phyloP scores from a whole-genome alignment of 805 yeast species.

The Candida dajiaensis region DNA sequence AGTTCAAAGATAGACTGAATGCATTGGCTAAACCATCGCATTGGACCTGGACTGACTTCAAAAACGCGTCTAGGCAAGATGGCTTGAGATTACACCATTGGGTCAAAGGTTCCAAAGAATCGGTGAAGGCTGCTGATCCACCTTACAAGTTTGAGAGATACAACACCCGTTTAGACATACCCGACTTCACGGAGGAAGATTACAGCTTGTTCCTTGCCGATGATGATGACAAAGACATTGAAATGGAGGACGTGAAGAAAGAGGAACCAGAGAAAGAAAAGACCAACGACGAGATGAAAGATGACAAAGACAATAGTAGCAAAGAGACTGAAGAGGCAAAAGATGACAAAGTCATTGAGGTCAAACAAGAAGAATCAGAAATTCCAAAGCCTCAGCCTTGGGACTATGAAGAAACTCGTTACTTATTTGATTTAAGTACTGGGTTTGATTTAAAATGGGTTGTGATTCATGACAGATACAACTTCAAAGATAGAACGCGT shows the following conservation, averaged over 20 bases:
- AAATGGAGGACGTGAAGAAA: not conserved
- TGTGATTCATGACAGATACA: conserved; percentile 57
- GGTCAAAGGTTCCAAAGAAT: conserved; percentile 64
- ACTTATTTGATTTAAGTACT: conserved; percentile 67
- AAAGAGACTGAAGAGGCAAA: conserved; percentile 13
- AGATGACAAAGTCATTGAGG: conserved; percentile 5
- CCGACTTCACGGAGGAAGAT: conserved; percentile 58
- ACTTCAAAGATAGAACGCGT: conserved; percentile 29
- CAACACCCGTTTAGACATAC: conserved; percentile 63
- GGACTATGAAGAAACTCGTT: conserved; percentile 72
- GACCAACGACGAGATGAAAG: conserved; percentile 1
- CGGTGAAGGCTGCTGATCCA: conserved; percentile 22
- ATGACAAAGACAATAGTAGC: not conserved
- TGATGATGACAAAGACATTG: conserved; percentile 7
- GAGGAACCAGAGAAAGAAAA: not conserved
- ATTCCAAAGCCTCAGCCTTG: conserved; percentile 33
- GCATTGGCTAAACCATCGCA: conserved; percentile 64
- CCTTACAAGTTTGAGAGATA: conserved; percentile 72
- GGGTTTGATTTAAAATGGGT: conserved; percentile 52
- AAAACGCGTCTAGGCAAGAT: conserved; percentile 45
- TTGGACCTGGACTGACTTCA: conserved; percentile 70
- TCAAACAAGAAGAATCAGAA: conserved; percentile 22
- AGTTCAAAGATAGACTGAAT: conserved; percentile 61
- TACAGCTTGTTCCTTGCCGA: conserved; percentile 46
- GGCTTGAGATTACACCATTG: conserved; percentile 66